Evolutionary conservation across 2,329 filamentous ascomycete species (phyloP).

Genomic region (Paecilomyces variotii): DNA sequence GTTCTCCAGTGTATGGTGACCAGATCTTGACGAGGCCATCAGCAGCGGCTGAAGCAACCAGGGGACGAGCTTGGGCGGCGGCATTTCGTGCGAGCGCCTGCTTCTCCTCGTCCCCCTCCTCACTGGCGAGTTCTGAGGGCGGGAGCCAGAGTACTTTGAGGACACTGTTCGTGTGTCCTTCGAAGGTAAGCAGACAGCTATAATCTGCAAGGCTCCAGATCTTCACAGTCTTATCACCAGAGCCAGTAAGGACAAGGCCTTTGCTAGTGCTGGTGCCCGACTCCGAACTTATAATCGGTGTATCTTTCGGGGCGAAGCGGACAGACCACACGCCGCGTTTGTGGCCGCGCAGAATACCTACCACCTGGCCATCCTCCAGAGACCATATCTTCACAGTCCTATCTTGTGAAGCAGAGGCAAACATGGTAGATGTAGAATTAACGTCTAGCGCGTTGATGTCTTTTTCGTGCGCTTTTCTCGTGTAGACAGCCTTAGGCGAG

Average conservation of each 20-base stretch:
- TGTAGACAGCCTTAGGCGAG: slow-evolving; percentile 58
- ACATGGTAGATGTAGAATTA: slow-evolving; percentile 65
- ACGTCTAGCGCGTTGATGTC: slow-evolving; percentile 94
- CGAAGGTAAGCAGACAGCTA: slow-evolving; percentile 84
- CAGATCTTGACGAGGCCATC: slow-evolving; percentile 96
- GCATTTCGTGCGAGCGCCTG: slow-evolving; percentile 19
- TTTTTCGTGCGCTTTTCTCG: slow-evolving; percentile 94
- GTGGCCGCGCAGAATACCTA: slow-evolving; percentile 87
- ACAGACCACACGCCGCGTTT: slow-evolving; percentile 95
- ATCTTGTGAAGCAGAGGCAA: slow-evolving; percentile 94
- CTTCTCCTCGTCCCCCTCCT: slow-evolving; percentile 26
- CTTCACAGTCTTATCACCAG: slow-evolving; percentile 92
- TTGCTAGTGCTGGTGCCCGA: slow-evolving; percentile 63
- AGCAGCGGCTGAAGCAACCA: slow-evolving; percentile 74
- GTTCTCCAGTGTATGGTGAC: slow-evolving; percentile 79
- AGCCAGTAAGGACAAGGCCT: slow-evolving; percentile 80
- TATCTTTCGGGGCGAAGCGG: slow-evolving; percentile 73
- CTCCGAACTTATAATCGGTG: slow-evolving; percentile 66
- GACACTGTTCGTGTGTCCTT: slow-evolving; percentile 93
- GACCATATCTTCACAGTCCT: slow-evolving; percentile 97
- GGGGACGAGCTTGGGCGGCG: slow-evolving; percentile 26
- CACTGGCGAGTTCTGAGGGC: slow-evolving; percentile 31
- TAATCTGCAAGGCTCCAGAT: slow-evolving; percentile 92
- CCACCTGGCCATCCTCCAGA: slow-evolving; percentile 75
- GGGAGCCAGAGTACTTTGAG: slow-evolving; percentile 87